phyloP scores from a whole-genome alignment of 345 rosid genomes.

The Mallotus nudiflorus region DNA sequence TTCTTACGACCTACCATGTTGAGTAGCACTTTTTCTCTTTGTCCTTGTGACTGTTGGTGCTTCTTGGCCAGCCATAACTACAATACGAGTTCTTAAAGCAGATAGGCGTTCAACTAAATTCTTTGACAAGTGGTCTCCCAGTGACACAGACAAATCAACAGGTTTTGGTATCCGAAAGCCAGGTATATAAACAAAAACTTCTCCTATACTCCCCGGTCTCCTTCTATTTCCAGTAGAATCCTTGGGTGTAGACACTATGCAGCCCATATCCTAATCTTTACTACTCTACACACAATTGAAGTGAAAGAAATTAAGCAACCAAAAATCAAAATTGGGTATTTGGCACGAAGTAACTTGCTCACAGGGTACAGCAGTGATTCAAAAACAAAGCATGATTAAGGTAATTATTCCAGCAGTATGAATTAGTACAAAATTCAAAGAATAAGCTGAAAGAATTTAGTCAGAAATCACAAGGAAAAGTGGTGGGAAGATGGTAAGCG shows the following conservation, averaged over 20 bases:
- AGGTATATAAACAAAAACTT: conserved; percentile 84
- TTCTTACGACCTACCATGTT: conserved; percentile 65
- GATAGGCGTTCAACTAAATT: conserved; percentile 73
- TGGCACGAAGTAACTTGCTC: conserved; percentile 5
- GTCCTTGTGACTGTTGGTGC: conserved; percentile 92
- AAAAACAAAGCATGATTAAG: conserved; percentile 5
- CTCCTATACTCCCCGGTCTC: conserved; percentile 87
- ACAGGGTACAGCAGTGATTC: not conserved
- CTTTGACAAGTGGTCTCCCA: conserved; percentile 71
- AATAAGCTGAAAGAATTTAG: conserved; percentile 24
- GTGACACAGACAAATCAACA: conserved; percentile 70
- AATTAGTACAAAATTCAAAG: conserved; percentile 6
- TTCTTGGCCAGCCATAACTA: conserved; percentile 98
- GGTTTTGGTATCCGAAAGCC: conserved; percentile 94
- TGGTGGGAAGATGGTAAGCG: conserved; percentile 28
- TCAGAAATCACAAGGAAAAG: conserved; percentile 32
- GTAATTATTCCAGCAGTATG: conserved; percentile 25
- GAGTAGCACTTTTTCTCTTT: conserved; percentile 87
- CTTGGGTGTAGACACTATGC: conserved; percentile 81
- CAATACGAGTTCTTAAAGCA: conserved; percentile 88
- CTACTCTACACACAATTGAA: conserved; percentile 35
- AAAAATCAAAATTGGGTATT: not conserved
- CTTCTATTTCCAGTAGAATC: conserved; percentile 78
- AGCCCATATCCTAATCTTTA: conserved; percentile 66
- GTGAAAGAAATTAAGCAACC: conserved; percentile 16